Percentiles rank a stretch among this genome's conserved stretches.
Conservation (phyloP, 495 filamentous ascomycete species). For the Podospora pseudocomata region DNA sequence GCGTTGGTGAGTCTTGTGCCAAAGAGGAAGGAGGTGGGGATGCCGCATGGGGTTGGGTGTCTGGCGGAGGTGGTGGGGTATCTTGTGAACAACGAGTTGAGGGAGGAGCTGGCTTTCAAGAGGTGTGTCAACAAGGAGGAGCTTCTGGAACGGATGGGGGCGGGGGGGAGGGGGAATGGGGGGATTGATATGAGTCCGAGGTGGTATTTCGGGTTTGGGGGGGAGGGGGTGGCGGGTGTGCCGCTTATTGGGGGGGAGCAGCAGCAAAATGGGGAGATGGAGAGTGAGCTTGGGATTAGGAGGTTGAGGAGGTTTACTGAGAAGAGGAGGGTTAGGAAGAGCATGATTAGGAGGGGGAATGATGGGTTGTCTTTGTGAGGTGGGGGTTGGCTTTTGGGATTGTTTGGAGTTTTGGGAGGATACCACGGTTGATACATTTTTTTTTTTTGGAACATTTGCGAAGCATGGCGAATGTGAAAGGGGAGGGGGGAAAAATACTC, state of each 20-base stretch:
- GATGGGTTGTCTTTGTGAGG: slow-evolving; percentile 10
- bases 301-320: slow-evolving; percentile 41
- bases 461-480: neutral
- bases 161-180: slow-evolving; percentile 27
- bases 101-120: slow-evolving; percentile 63
- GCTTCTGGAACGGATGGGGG: slow-evolving; percentile 34
- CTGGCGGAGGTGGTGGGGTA: slow-evolving; percentile 76
- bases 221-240: neutral
- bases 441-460: neutral
- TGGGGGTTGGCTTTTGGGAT: slow-evolving; percentile 4
- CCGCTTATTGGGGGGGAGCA: slow-evolving; percentile 9
- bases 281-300: slow-evolving; percentile 36
- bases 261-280: neutral
- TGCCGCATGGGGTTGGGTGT: slow-evolving; percentile 66
- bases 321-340: slow-evolving; percentile 36
- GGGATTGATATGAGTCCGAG: slow-evolving; percentile 22
- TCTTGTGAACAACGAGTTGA: slow-evolving; percentile 63
- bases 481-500: too few relatives aligned
- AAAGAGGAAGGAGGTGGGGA: slow-evolving; percentile 50
- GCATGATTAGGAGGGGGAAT: slow-evolving; percentile 26
- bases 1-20: slow-evolving; percentile 50
- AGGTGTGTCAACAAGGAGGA: slow-evolving; percentile 26
- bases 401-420: neutral
- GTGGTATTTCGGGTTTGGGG: slow-evolving; percentile 32
- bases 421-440: neutral